Evolutionary conservation across 2,329 filamentous ascomycete genomes (phyloP).

Genomic region (Fusarium secorum): DNA sequence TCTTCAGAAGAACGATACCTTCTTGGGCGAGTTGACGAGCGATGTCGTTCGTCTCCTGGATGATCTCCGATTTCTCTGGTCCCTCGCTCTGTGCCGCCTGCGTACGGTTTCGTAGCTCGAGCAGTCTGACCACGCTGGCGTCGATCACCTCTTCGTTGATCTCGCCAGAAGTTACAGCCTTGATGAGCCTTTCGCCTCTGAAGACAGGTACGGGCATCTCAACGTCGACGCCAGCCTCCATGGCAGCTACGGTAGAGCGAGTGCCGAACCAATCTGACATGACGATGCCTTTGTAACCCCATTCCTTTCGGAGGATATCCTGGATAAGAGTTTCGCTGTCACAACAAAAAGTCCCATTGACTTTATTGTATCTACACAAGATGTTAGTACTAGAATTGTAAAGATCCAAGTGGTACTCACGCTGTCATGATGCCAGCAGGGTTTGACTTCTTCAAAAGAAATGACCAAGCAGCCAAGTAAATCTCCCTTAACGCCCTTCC

Average conservation of each 20-base stretch:
- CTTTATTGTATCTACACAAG: constrained; percentile 23
- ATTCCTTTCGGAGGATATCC: constrained; percentile 13
- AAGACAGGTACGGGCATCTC: constrained; percentile 31
- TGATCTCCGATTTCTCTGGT: constrained; percentile 13
- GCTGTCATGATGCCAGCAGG: constrained; percentile 28
- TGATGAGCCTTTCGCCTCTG: constrained; percentile 9
- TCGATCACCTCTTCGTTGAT: constrained; percentile 10
- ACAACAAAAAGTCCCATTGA: constrained; percentile 19
- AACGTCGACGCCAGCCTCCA: constrained; percentile 19
- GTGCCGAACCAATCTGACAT: constrained; percentile 38
- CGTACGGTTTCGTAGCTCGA: constrained; percentile 16
- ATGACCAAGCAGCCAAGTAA: constrained; percentile 29
- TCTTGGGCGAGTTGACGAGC: constrained; percentile 7
- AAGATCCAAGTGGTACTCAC: background rate
- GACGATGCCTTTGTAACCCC: constrained; percentile 15
- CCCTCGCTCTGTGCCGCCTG: background rate
- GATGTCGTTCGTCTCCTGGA: constrained; percentile 13
- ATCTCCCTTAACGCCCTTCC: constrained; percentile 16
- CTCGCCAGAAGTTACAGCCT: background rate
- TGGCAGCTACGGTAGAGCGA: background rate
- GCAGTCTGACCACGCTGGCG: background rate
- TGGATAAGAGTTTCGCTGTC: background rate
- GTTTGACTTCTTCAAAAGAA: constrained; percentile 5
- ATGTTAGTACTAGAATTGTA: fast-evolving
- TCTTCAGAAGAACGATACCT: constrained; percentile 29